Evolutionary conservation across 2,329 filamentous ascomycete genomes (phyloP), one percentile per base, ranked within the genome.

Genomic region (Exophiala calicioides): DNA sequence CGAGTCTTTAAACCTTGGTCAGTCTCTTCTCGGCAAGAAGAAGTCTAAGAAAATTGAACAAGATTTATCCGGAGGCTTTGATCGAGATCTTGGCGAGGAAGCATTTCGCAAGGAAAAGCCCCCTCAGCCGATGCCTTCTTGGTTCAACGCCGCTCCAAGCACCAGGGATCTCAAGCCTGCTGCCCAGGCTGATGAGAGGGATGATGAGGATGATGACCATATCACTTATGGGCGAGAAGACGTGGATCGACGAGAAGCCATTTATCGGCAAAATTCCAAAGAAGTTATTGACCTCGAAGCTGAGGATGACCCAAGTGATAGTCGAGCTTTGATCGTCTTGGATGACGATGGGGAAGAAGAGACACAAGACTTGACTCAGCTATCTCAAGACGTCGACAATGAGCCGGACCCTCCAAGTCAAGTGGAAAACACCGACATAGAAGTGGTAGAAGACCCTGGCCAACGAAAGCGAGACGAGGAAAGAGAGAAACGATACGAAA

Each of bases 1-100:
- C 61, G 90, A 95, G 58, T 91, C 78, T 39, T 69, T 85, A 5
- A 77, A 89, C 61, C 75, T 95, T 1, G 82, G 86, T 33, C 83
- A 80, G 40, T 84, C 80, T 26, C 66, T 72, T 8, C 64, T 71
- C 10, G 73, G 70, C 20, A 76, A 69, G 64, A 78, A 72, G 65
- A 79, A 72, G 58, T 75, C 70, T 70, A 72, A 72, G 60, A 74
- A 67, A 55, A 70, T 71, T 41, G 69, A 78, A 47, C 72, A 78
- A 41, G 76, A 79, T 4, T 65, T 72, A 50, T 77, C 80, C 27
- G 85, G 85, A 16, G 86, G 85, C 0, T 88, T 90, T 58, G 78
- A 85, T 44, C 79, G 73, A 54, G 73, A 76, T 16, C 47, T 58
- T 15, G 53, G 56, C 32, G 53, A 58, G 21, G 56, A 58, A 36